phyloP scores from a whole-genome alignment of 1,139 yeast genomes.

The Candida sp. region DNA sequence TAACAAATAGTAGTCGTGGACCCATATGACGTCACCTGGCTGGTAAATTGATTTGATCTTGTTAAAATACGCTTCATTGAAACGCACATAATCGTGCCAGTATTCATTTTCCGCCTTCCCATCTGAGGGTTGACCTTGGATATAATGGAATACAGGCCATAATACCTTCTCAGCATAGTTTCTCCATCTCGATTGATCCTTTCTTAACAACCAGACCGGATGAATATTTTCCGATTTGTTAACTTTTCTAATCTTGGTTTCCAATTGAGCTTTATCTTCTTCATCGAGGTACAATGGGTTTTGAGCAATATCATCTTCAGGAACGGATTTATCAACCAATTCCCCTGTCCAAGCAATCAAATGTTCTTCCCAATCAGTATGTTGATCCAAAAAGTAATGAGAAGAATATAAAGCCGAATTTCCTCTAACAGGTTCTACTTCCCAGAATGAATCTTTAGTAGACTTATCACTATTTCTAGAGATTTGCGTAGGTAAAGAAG shows the following conservation, averaged over 20 bases:
- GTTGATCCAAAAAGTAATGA: slow-evolving; percentile 58
- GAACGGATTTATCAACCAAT: slow-evolving; percentile 40
- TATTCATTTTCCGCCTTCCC: slow-evolving; percentile 71
- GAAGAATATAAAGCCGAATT: slow-evolving; percentile 84
- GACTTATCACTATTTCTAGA: slow-evolving; percentile 28
- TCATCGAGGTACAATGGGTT: slow-evolving; percentile 64
- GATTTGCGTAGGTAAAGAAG: slow-evolving; percentile 65
- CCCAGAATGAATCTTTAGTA: slow-evolving; percentile 39
- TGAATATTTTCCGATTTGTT: slow-evolving; percentile 54
- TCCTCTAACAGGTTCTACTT: slow-evolving; percentile 69
- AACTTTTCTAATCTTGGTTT: slow-evolving; percentile 38
- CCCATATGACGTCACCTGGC: slow-evolving; percentile 94
- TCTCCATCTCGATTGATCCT: slow-evolving; percentile 79
- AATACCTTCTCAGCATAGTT: slow-evolving; percentile 83
- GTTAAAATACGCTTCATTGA: slow-evolving; percentile 88
- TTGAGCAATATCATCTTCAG: slow-evolving; percentile 32
- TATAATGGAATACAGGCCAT: slow-evolving; percentile 96
- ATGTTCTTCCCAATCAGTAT: slow-evolving; percentile 82
- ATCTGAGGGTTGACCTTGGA: slow-evolving; percentile 63
- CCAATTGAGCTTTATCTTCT: slow-evolving; percentile 50
- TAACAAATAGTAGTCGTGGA: slow-evolving; percentile 88
- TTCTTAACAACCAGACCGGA: slow-evolving; percentile 83
- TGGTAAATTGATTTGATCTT: slow-evolving; percentile 68
- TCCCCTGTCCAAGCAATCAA: slow-evolving; percentile 98
- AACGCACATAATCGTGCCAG: slow-evolving; percentile 90